Percentiles rank a stretch among this genome's conserved stretches.
Conservation (phyloP, 1,284 basidiomycete species). For the Fomitopsis schrenkii region DNA sequence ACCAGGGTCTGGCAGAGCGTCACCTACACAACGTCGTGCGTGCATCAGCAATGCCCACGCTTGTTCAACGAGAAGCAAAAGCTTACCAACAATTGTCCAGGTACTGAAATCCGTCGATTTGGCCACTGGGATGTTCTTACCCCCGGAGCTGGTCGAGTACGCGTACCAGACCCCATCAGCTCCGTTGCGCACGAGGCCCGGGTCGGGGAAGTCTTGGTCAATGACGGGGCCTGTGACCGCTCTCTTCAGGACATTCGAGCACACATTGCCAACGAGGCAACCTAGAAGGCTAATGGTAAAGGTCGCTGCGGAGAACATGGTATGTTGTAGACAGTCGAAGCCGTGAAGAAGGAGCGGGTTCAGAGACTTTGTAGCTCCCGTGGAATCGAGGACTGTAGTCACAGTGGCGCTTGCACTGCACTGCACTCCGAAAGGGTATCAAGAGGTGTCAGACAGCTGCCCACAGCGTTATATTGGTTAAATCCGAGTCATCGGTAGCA, state of each 20-base stretch:
- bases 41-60: neutral
- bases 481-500: too few relatives aligned
- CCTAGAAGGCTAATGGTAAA: neutral
- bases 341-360: neutral
- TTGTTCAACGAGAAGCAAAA: neutral
- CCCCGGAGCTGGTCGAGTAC: constrained; percentile 4
- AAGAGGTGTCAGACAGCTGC: too few relatives aligned
- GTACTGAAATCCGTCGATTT: constrained; percentile 1
- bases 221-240: constrained; percentile 3
- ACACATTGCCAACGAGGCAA: neutral
- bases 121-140: constrained; percentile 1
- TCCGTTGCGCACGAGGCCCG: constrained; percentile 3
- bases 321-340: neutral
- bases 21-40: neutral
- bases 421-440: too few relatives aligned
- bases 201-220: constrained; percentile 4
- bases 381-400: neutral
- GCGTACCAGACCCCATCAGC: constrained; percentile 5
- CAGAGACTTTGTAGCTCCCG: neutral
- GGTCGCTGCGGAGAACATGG: neutral
- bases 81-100: neutral
- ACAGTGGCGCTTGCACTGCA: too few relatives aligned
- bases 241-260: neutral
- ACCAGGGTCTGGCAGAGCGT: neutral
- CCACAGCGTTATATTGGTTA: too few relatives aligned